phyloP scores from a whole-genome alignment of 2,329 filamentous ascomycete genomes.

The Fusarium sp. region DNA sequence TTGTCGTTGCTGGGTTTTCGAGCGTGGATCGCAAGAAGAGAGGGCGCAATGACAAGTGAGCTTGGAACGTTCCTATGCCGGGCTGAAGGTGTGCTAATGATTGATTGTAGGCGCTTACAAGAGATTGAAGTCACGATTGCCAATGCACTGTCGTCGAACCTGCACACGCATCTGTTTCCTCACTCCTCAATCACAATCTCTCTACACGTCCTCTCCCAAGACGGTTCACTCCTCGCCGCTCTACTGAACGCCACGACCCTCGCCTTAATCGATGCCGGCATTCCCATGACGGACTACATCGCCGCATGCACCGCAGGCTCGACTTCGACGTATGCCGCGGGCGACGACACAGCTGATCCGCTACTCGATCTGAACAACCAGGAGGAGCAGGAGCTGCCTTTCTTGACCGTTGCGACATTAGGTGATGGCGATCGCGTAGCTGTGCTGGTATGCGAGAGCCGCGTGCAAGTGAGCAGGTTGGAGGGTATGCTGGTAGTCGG shows the following conservation, averaged over 20 bases:
- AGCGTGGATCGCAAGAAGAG: constrained; percentile 84
- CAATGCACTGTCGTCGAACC: constrained; percentile 76
- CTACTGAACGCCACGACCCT: constrained; percentile 92
- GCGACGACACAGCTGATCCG: constrained; percentile 77
- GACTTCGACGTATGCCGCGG: constrained; percentile 70
- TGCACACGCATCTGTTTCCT: constrained; percentile 89
- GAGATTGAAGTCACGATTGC: constrained; percentile 84
- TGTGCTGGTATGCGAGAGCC: constrained; percentile 85
- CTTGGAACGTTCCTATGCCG: no score
- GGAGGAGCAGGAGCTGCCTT: constrained; percentile 89
- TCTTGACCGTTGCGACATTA: constrained; percentile 84
- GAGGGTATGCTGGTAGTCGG: constrained; percentile 95
- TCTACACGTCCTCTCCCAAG: constrained; percentile 87
- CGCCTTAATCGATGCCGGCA: constrained; percentile 91
- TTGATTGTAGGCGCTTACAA: constrained; percentile 72
- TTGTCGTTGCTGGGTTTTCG: constrained; percentile 87
- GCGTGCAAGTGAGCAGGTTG: constrained; percentile 80
- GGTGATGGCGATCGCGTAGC: constrained; percentile 78
- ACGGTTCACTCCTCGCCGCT: constrained; percentile 88
- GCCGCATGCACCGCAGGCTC: constrained; percentile 88
- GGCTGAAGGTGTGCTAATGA: not conserved
- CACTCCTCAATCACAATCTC: constrained; percentile 85
- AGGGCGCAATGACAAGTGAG: constrained; percentile 78
- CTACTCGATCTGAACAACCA: constrained; percentile 80
- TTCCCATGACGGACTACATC: constrained; percentile 94